Conservation (phyloP, 139 green algal genomes). For the Picocystis salinarum region DNA sequence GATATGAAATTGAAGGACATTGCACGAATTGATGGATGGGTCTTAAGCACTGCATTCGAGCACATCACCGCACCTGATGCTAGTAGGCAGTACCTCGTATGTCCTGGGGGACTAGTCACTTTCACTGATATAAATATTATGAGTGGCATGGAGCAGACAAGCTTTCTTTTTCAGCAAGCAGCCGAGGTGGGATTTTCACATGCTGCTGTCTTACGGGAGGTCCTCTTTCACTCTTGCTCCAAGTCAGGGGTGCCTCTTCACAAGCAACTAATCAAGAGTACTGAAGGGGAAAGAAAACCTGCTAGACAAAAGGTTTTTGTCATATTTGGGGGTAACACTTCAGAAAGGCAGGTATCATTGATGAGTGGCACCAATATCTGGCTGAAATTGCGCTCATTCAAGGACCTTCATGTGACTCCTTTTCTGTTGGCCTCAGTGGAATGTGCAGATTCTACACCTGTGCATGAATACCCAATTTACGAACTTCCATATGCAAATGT, state of each 20-base stretch:
- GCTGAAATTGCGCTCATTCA: conserved; percentile 21
- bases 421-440: conserved; percentile 4
- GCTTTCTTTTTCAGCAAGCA: conserved; percentile 32
- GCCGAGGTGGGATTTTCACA: conserved; percentile 40
- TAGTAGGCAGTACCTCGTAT: neutral
- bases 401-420: neutral
- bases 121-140: conserved; percentile 25
- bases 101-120: conserved; percentile 6
- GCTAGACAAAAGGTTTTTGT: conserved; percentile 30
- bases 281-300: neutral
- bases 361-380: conserved; percentile 34
- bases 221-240: conserved; percentile 19
- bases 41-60: conserved; percentile 6
- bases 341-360: conserved; percentile 31
- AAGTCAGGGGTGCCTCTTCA: conserved; percentile 2
- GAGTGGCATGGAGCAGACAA: conserved; percentile 21
- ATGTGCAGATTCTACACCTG: no score
- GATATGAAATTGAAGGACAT: conserved; percentile 32
- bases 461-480: no score
- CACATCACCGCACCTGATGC: neutral
- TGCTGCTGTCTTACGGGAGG: conserved; percentile 27
- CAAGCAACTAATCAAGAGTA: conserved; percentile 9
- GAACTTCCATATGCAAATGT: conserved; percentile 11
- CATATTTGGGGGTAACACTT: conserved; percentile 39
- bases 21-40: conserved; percentile 39